Base-by-base conservation (phyloP, 176 grass and related monocot genomes). In the Oryza brachyantha region DNA sequence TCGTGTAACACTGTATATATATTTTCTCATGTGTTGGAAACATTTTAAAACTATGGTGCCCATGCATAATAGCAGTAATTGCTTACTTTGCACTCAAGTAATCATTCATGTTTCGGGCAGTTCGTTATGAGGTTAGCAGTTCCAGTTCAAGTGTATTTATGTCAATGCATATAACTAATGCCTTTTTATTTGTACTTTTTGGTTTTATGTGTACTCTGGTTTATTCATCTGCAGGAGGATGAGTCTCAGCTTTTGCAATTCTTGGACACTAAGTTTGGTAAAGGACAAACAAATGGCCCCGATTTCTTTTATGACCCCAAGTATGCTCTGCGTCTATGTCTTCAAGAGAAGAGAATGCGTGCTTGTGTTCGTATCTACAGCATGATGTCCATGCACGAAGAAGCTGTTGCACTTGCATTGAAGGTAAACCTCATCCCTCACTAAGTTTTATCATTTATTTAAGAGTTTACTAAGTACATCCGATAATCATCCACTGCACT, bases 321-420 rank as follows among this genome's bases (percentile, higher is more conserved):
- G 85, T 98, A 98, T 94, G 95, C 95, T 84, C 84, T 98, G 45
- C 90, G 95, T 57, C 83, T 98, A 24, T 98, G 95, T 87, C 87
- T 98, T 73, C 93, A 98, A 76, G 92, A 94, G 70, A 98, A 87
- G 80, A 84, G 88, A 80, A 98, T 98, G 92, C 89, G 90, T 87
- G 87, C 95, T 50, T 98, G 95, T 77, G 87, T 98, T 84, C 87
- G 87, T 77, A 98, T 98, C 76, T 98, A 98, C 67, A 98, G 95
- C 78, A 98, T 94, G 92, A 98, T 98, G 95, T 92, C 90, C 77
- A 98, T 98, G 95, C 95, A 98, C 27, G 95, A 94, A 84, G 95
- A 98, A 86, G 95, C 95, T 71, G 95, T 98, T 39, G 92, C 95
- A 57, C 92, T 98, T 82, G 92, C 95, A 85, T 90, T 98, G 48